Evolutionary conservation across 148 eudicot genomes (phyloP).

Genomic region (Euryodendron excelsum): DNA sequence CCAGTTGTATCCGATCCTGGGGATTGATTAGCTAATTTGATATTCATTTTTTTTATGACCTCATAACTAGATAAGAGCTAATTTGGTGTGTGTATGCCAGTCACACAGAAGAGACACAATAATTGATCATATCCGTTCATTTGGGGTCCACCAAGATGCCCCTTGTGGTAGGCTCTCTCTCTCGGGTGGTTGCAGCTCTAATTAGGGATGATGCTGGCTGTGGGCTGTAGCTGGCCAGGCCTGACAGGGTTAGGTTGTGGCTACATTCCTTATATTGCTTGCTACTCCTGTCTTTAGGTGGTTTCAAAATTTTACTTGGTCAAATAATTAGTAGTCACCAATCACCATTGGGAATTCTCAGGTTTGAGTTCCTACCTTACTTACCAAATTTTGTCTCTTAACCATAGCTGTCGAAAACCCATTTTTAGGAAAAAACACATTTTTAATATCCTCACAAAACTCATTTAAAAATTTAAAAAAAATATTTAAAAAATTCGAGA

Average conservation of each 20-base stretch:
- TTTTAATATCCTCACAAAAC: too few relatives aligned
- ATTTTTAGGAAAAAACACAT: too few relatives aligned
- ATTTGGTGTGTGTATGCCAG: neutral
- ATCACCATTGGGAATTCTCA: too few relatives aligned
- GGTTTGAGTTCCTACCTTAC: too few relatives aligned
- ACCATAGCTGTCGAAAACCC: too few relatives aligned
- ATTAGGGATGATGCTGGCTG: neutral
- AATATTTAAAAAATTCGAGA: too few relatives aligned
- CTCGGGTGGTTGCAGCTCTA: neutral
- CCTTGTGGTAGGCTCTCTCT: neutral
- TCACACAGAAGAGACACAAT: neutral
- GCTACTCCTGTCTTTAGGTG: neutral
- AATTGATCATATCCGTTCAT: neutral
- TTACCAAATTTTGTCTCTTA: too few relatives aligned
- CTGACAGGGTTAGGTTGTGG: neutral
- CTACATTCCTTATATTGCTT: neutral
- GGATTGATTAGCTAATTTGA: neutral
- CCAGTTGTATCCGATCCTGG: neutral
- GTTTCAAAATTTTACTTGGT: too few relatives aligned
- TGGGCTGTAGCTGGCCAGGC: neutral
- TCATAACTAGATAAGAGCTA: neutral
- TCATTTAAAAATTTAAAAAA: too few relatives aligned
- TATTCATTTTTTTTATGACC: too few relatives aligned
- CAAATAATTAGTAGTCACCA: too few relatives aligned
- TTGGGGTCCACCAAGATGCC: neutral